These are phyloP conservation scores for Harringtonia lauricola DNA, from an alignment of 2,329 filamentous ascomycete genomes.

Conservation along the genomic window DNA sequence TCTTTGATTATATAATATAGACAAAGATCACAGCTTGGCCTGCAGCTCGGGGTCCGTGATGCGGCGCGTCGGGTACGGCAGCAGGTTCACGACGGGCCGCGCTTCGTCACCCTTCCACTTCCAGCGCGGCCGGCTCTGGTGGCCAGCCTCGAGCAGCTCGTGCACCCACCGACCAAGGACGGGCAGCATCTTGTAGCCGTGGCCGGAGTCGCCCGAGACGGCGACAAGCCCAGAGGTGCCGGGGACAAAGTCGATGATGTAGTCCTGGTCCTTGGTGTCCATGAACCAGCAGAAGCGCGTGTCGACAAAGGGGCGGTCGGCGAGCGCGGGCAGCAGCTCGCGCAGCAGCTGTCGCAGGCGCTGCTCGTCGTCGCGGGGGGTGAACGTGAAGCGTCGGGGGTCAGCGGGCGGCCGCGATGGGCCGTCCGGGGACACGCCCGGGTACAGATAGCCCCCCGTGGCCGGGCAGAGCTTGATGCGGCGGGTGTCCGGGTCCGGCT, in stretches of 20 bases:
- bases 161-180: constrained; percentile 29
- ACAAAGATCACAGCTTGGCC: too few species aligned
- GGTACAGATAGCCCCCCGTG: constrained; percentile 44
- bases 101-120: constrained; percentile 25
- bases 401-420: constrained; percentile 15
- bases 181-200: constrained; percentile 52
- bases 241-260: constrained; percentile 47
- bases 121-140: constrained; percentile 36
- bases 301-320: constrained; percentile 41
- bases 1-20: too few species aligned
- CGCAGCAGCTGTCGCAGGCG: constrained; percentile 37
- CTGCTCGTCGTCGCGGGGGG: constrained; percentile 33
- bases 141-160: constrained; percentile 26
- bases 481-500: constrained; percentile 46
- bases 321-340: constrained; percentile 40
- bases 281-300: constrained; percentile 51
- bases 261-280: constrained; percentile 49
- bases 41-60: background rate
- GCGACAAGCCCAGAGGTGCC: constrained; percentile 28
- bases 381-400: constrained; percentile 40
- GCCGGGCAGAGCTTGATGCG: constrained; percentile 50
- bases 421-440: constrained; percentile 9
- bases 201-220: constrained; percentile 46
- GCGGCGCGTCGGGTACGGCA: background rate
- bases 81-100: background rate